Base-by-base conservation (phyloP, 1,284 basidiomycete genomes). In the Athelia psychrophila region DNA sequence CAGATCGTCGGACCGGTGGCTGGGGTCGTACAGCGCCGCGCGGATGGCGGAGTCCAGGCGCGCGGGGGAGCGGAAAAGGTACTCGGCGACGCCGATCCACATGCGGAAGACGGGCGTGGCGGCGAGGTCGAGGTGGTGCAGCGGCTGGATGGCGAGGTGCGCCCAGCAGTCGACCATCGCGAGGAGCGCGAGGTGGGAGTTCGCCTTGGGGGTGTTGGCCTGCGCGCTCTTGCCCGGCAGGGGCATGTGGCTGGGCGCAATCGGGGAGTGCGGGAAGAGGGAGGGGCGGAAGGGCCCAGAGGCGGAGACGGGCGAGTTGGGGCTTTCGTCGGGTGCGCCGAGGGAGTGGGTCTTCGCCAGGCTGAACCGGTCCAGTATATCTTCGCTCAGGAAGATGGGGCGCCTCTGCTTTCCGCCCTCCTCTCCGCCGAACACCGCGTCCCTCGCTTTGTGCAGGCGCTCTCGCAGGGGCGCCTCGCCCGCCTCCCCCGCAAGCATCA, bases 131-230 rank as follows among this genome's bases (percentile, higher is more conserved):
- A 99, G 85, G 20, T 42, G 38, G 16, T 19, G n/a, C 66, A 93
- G 98, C 0, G 96, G 97, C 52, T 92, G 83, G 65, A 98, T 95
- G 3, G 77, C 77, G 50, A 98, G 83, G 46, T 83, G 80, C 10
- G 93, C 88, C 97, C 96, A 99, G 65, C 93, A 97, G 70, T 99
- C 97, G 30, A 98, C 97, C 91, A 99, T 99, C 16, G 95, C 95
- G 44, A 99, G 81, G n/a, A 99, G 77, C 9, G 93, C 89, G 50
- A 99, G 83, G 69, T 99, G 97, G 12, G 93, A 97, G 69, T 99
- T 99, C 30, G 83, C 81, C 6, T 56, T 57, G 40, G 66, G 58
- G 10, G 58, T 55, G 0, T 64, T 63, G n/a, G 1, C 63, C 13
- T 30, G 20, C 19, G 35, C 30, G n/a, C n/a, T n/a, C 27, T 30